Base-by-base conservation (phyloP, 108 stramenopile species). In the Cyclotella choctawhatcheeana region DNA sequence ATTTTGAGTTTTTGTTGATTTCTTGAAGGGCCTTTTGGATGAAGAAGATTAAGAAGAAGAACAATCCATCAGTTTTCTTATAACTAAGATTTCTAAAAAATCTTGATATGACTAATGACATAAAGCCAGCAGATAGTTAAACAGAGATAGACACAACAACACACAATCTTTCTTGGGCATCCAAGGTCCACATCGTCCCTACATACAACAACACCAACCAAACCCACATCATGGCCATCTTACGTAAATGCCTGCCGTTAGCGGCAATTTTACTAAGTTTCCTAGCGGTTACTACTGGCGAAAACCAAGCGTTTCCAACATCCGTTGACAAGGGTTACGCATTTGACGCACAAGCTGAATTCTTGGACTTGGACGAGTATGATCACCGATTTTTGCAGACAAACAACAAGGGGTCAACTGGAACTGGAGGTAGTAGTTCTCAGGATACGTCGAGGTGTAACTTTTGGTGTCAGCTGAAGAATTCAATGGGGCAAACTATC, bases 401-500 rank as follows among this genome's bases (percentile, higher is more conserved):
- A 44, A 47, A 20, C 37, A 40, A 40, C 37, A 40, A 40, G 60
- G 35, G 33, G 5, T 33, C 60, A 61, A 37, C 10, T 4, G 10
- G 2, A 61, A 3, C 33, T 26, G 63, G 67, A 14, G 56, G 67
- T 14, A 31, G 52, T 29, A 54, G 35, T 32, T 21, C 74, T 17
- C 26, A 60, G 27, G 45, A 47, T 26, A 66, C 71, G 2, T 45
- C 55, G 2, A 58, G 54, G 8, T 82, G 81, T 44, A 82, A 76
- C 37, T 71, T 70, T 25, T 82, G 76, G 76, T 82, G 81, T 32
- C 48, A 65, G 58, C 56, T 82, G 2, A 82, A 82, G 43, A 24
- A 82, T 24, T 77, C 76, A 26, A 10, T 82, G n/a, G 81, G 76
- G 25, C 71, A 77, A 69, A 82, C 81, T 2, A 73, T 82, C 44